These are phyloP conservation scores for Termitomyces sp. DNA, from an alignment of 768 basidiomycete genomes.

Conservation along the genomic window DNA sequence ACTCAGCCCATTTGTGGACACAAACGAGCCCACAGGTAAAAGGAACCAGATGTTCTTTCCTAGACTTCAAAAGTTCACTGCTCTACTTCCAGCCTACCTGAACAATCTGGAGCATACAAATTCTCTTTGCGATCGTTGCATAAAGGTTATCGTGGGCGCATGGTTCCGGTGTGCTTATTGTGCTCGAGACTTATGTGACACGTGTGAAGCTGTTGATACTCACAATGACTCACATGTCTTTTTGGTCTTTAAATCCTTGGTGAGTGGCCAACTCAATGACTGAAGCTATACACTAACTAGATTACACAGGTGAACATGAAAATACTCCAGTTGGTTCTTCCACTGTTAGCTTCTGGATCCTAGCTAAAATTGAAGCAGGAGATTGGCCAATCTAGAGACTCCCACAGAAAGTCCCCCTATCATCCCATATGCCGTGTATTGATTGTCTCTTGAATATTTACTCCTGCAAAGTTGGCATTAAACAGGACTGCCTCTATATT, in stretches of 20 bases:
- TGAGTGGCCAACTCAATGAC: conserved; percentile 25
- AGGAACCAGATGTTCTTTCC: background rate
- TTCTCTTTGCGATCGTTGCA: conserved; percentile 84
- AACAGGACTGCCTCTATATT: background rate
- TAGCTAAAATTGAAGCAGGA: conserved; percentile 24
- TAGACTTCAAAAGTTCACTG: background rate
- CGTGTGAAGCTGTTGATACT: conserved; percentile 74
- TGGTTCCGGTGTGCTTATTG: conserved; percentile 94
- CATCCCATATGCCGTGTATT: conserved; percentile 59
- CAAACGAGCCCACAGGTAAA: conserved; percentile 53
- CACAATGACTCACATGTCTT: conserved; percentile 83
- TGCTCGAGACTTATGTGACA: conserved; percentile 78
- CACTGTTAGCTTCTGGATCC: background rate
- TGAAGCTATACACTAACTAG: conserved; percentile 6
- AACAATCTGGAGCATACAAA: conserved; percentile 49
- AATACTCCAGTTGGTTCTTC: conserved; percentile 49
- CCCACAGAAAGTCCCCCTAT: conserved; percentile 49
- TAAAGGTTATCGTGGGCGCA: conserved; percentile 73
- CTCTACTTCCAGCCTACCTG: conserved; percentile 49
- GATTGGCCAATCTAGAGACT: conserved; percentile 52
- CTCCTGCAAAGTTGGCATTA: background rate
- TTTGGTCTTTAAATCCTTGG: conserved; percentile 80
- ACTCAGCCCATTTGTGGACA: conserved; percentile 27
- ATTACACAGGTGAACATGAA: conserved; percentile 64
- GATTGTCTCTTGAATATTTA: background rate